These are phyloP conservation scores for Mariannaea elegans DNA, from an alignment of 2,329 filamentous ascomycete species.

Conservation along the genomic window DNA sequence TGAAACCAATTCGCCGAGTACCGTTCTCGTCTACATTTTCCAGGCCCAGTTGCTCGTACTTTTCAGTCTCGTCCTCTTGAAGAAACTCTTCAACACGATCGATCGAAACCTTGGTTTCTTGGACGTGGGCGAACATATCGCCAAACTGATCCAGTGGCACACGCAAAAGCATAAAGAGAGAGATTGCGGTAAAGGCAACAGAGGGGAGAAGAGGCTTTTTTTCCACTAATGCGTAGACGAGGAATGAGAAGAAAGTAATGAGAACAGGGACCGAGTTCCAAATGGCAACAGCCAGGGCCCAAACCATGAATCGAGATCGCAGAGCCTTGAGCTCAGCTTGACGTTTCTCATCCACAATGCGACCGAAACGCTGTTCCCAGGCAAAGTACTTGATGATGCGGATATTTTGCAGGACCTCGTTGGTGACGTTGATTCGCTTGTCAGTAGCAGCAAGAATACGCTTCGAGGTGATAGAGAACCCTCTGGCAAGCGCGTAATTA, in stretches of 20 bases:
- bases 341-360: conserved; percentile 89
- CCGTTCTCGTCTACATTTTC: conserved; percentile 75
- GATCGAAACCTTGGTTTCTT: conserved; percentile 96
- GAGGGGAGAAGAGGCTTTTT: conserved; percentile 90
- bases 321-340: conserved; percentile 79
- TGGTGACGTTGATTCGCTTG: conserved; percentile 94
- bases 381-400: conserved; percentile 99
- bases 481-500: conserved; percentile 88
- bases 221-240: conserved; percentile 91
- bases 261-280: conserved; percentile 97
- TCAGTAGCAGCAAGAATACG: conserved; percentile 92
- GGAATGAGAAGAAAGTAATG: conserved; percentile 96
- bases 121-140: conserved; percentile 98
- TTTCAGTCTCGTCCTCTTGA: conserved; percentile 93
- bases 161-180: conserved; percentile 91
- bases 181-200: conserved; percentile 94
- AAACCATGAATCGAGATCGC: conserved; percentile 85
- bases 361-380: conserved; percentile 92
- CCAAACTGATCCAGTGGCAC: conserved; percentile 95
- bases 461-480: conserved; percentile 88
- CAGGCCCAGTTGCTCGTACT: conserved; percentile 83
- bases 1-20: conserved; percentile 82
- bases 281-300: conserved; percentile 89
- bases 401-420: conserved; percentile 96
- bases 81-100: conserved; percentile 96